A percentile compares a stretch with the other conserved stretches of the same genome.
These are phyloP conservation scores for Neoboletus magnificus DNA, from an alignment of 768 basidiomycete genomes.

Conservation along the genomic window DNA sequence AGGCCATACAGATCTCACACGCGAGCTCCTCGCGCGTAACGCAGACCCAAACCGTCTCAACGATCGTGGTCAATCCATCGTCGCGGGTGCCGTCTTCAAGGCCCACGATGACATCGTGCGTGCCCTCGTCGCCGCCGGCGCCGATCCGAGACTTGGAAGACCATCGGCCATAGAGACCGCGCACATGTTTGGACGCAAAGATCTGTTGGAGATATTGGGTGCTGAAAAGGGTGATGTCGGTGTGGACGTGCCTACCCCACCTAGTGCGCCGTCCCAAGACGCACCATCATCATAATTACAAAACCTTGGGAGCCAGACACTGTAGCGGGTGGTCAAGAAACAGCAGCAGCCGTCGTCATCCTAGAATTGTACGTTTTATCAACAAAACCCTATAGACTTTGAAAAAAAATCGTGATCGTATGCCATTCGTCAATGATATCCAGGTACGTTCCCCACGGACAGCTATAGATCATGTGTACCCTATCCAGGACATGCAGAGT, in stretches of 20 bases:
- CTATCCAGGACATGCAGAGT: background rate
- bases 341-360: background rate
- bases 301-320: background rate
- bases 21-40: conserved; percentile 50
- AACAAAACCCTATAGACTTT: background rate
- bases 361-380: background rate
- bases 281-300: background rate
- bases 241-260: conserved; percentile 30
- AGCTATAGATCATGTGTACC: background rate
- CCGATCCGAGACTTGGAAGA: conserved; percentile 61
- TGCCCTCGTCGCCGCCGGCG: conserved; percentile 47
- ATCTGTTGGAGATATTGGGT: conserved; percentile 55
- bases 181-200: conserved; percentile 60
- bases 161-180: conserved; percentile 71
- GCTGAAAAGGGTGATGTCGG: conserved; percentile 52
- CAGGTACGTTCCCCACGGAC: background rate
- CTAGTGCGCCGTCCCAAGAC: too few relatives aligned
- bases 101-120: conserved; percentile 59
- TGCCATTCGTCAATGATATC: background rate
- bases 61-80: conserved; percentile 66
- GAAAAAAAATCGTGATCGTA: background rate
- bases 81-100: conserved; percentile 81
- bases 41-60: conserved; percentile 70
- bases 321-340: background rate
- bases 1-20: conserved; percentile 55